A percentile compares a stretch with the other conserved stretches of the same genome.
Evolutionary conservation across 1,284 basidiomycete species (phyloP).

Genomic region (Ganoderma sp.): DNA sequence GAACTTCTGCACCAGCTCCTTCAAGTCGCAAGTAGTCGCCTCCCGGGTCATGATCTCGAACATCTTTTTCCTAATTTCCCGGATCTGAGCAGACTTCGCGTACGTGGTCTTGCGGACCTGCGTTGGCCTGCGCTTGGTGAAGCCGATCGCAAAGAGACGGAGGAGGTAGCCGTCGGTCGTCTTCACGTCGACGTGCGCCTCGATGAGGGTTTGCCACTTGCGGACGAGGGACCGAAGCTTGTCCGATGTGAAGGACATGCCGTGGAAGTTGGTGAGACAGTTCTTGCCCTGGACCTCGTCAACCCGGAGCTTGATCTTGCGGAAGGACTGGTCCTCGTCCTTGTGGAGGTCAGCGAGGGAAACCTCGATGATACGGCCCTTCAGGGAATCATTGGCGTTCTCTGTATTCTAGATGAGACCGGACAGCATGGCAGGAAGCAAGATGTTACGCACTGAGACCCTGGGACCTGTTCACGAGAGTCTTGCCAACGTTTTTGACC

Average conservation of each 20-base stretch:
- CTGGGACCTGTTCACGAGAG: constrained; percentile 97
- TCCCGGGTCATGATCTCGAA: constrained; percentile 99
- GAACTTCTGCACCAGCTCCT: constrained; percentile 99
- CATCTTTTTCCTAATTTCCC: constrained; percentile 99
- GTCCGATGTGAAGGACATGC: constrained; percentile 99
- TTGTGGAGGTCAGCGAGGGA: constrained; percentile 99
- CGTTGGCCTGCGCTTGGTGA: constrained; percentile 96
- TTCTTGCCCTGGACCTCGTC: constrained; percentile 99
- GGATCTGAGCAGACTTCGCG: constrained; percentile 93
- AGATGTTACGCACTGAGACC: constrained; percentile 83
- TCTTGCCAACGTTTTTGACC: constrained; percentile 97
- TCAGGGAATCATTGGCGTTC: constrained; percentile 98
- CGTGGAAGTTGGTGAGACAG: constrained; percentile 99
- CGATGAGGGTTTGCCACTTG: constrained; percentile 99
- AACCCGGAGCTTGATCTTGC: constrained; percentile 98
- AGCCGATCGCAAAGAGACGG: constrained; percentile 98
- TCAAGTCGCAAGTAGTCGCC: constrained; percentile 94
- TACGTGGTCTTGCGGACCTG: constrained; percentile 99
- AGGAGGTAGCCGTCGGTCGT: constrained; percentile 99
- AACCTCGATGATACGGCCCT: constrained; percentile 96
- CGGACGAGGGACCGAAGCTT: constrained; percentile 99
- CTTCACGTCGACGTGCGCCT: constrained; percentile 98
- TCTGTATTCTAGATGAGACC: constrained; percentile 54
- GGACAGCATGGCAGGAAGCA: background rate
- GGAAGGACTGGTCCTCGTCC: constrained; percentile 99